phyloP scores from a whole-genome alignment of 2,329 filamentous ascomycete genomes.

The Ophiostoma angusticollis region DNA sequence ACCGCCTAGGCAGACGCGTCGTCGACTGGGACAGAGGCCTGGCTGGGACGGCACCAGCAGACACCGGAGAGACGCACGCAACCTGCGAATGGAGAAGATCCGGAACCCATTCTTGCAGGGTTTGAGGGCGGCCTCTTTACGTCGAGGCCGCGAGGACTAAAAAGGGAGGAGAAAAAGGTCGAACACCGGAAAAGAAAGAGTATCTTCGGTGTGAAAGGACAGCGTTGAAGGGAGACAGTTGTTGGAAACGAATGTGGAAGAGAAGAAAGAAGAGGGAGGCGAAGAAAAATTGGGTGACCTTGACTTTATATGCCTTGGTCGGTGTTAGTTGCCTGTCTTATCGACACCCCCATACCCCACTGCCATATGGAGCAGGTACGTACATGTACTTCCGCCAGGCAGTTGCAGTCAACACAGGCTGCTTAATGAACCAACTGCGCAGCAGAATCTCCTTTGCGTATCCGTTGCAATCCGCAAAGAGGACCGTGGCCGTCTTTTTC shows the following conservation, averaged over 20 bases:
- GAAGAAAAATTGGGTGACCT: neutral
- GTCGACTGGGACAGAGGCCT: conserved; percentile 8
- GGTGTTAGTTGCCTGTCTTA: too few relatives aligned
- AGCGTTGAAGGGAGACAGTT: neutral
- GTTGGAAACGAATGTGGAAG: neutral
- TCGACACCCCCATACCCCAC: too few relatives aligned
- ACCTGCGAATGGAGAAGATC: conserved; percentile 1
- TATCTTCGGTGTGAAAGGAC: neutral
- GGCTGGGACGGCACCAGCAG: conserved; percentile 10
- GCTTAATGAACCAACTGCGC: too few relatives aligned
- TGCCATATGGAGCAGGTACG: too few relatives aligned
- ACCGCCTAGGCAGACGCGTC: conserved; percentile 7
- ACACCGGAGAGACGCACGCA: neutral
- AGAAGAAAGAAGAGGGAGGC: neutral
- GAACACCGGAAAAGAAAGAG: neutral
- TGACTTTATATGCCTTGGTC: too few relatives aligned
- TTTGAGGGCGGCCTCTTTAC: conserved; percentile 10
- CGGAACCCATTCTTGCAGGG: conserved; percentile 15
- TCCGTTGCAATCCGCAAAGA: too few relatives aligned
- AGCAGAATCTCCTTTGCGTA: too few relatives aligned
- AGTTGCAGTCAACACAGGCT: too few relatives aligned
- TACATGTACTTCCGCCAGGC: too few relatives aligned
- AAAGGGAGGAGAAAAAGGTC: neutral
- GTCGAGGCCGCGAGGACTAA: conserved; percentile 9
- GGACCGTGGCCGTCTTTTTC: too few relatives aligned